Evolutionary conservation across 75 land plant genomes (phyloP).

Genomic region (Azolla pinnata): DNA sequence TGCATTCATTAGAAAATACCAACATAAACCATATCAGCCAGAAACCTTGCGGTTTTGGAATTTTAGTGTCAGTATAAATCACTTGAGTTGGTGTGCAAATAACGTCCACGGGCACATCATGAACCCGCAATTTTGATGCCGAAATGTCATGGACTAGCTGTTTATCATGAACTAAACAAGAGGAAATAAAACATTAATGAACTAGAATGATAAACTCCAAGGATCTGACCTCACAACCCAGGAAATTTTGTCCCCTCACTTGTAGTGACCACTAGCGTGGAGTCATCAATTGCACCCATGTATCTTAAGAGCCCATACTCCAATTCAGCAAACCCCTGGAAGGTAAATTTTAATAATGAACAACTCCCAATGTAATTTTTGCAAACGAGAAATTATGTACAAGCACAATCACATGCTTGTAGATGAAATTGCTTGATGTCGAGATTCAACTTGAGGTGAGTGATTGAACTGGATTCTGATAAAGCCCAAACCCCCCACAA

Average conservation of each 20-base stretch:
- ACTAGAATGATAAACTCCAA: too few species aligned
- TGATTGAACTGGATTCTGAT: background rate
- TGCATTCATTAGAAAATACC: too few species aligned
- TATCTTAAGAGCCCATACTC: conserved; percentile 89
- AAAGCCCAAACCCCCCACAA: too few species aligned
- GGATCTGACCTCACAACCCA: background rate
- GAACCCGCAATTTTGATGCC: conserved; percentile 55
- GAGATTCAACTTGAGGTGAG: background rate
- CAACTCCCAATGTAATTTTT: too few species aligned
- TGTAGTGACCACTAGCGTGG: conserved; percentile 65
- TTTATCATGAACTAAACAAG: conserved; percentile 58
- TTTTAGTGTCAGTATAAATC: conserved; percentile 62
- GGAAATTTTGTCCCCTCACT: conserved; percentile 44
- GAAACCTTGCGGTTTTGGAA: conserved; percentile 89
- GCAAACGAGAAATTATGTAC: too few species aligned
- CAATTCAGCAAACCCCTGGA: conserved; percentile 91
- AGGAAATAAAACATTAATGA: background rate
- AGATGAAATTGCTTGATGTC: background rate
- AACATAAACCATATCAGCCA: too few species aligned
- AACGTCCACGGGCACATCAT: conserved; percentile 92
- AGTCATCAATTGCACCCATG: conserved; percentile 92
- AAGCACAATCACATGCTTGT: too few species aligned
- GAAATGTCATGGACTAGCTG: conserved; percentile 94
- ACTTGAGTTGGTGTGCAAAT: conserved; percentile 85
- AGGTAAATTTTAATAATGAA: background rate